A percentile compares a stretch with the other conserved stretches of the same genome.
phyloP scores from a whole-genome alignment of 2,329 filamentous ascomycete genomes.

The Scedosporium apiospermum region DNA sequence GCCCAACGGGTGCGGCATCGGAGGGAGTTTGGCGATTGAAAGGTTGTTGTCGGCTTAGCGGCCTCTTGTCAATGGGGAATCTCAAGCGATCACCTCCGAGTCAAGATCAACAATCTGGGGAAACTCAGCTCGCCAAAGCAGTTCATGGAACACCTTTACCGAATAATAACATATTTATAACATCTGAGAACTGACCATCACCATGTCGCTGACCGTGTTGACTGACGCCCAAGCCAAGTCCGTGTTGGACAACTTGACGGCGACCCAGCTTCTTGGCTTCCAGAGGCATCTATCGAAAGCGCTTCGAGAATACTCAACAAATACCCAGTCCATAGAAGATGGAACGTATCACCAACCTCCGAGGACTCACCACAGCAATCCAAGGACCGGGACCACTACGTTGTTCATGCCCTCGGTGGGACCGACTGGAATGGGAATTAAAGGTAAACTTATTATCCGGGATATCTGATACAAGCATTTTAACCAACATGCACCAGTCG shows the following conservation, averaged over 20 bases:
- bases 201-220: slow-evolving; percentile 49
- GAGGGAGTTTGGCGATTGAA: no score
- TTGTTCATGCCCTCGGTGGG: slow-evolving; percentile 68
- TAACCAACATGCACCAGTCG: slow-evolving; percentile 32
- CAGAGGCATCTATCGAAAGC: slow-evolving; percentile 37
- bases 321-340: slow-evolving; percentile 31
- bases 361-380: slow-evolving; percentile 37
- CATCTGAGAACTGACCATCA: slow-evolving; percentile 5
- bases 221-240: slow-evolving; percentile 45
- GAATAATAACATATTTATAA: no score
- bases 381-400: slow-evolving; percentile 45
- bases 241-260: slow-evolving; percentile 43
- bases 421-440: slow-evolving; percentile 55
- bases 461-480: neutral
- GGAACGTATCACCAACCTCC: slow-evolving; percentile 46
- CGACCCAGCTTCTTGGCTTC: slow-evolving; percentile 43
- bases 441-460: slow-evolving; percentile 33
- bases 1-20: no score
- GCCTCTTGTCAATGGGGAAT: no score
- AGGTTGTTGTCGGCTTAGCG: no score
- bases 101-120: no score
- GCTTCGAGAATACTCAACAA: slow-evolving; percentile 53
- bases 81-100: no score
- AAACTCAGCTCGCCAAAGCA: no score
- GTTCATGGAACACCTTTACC: no score